Conservation (phyloP, 495 filamentous ascomycete genomes). For the Neurospora terricola region DNA sequence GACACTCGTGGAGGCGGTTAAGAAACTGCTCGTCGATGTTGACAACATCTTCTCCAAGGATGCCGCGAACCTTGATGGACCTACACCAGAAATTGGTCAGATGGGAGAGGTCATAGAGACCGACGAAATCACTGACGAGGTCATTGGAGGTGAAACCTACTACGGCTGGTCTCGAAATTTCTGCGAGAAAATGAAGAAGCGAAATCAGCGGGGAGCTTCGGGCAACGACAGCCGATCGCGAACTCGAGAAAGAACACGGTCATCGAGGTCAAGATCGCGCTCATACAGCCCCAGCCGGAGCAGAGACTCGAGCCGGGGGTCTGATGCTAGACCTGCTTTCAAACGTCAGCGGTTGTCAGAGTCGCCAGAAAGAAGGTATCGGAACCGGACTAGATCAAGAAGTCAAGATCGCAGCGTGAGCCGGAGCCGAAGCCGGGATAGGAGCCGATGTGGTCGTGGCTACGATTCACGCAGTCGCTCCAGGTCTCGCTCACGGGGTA, state of each 20-base stretch:
- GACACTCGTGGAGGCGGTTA: conserved; percentile 53
- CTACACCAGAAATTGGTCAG: conserved; percentile 51
- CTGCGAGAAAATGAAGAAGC: conserved; percentile 70
- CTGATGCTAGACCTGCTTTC: conserved; percentile 14
- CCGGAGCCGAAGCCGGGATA: conserved; percentile 21
- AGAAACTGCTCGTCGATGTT: conserved; percentile 56
- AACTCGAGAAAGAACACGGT: conserved; percentile 19
- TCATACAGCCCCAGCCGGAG: conserved; percentile 23
- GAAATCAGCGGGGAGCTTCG: conserved; percentile 28
- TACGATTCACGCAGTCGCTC: conserved; percentile 2
- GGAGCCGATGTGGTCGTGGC: background rate
- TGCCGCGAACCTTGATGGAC: conserved; percentile 16
- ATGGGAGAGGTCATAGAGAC: conserved; percentile 58
- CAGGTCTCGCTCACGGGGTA: conserved; percentile 19
- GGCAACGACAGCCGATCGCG: conserved; percentile 6
- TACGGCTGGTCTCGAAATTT: conserved; percentile 80
- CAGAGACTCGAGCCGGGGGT: conserved; percentile 14
- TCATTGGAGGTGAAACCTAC: conserved; percentile 57
- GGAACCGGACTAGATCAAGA: conserved; percentile 3
- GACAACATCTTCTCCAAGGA: conserved; percentile 50
- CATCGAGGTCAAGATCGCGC: conserved; percentile 13
- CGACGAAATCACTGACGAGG: conserved; percentile 51
- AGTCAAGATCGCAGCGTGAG: conserved; percentile 26
- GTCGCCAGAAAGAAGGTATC: conserved; percentile 7
- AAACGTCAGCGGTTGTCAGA: conserved; percentile 13